A percentile compares a stretch with the other conserved stretches of the same genome.
phyloP scores from a whole-genome alignment of 1,139 yeast genomes.

The Saccharomyces hybrid region DNA sequence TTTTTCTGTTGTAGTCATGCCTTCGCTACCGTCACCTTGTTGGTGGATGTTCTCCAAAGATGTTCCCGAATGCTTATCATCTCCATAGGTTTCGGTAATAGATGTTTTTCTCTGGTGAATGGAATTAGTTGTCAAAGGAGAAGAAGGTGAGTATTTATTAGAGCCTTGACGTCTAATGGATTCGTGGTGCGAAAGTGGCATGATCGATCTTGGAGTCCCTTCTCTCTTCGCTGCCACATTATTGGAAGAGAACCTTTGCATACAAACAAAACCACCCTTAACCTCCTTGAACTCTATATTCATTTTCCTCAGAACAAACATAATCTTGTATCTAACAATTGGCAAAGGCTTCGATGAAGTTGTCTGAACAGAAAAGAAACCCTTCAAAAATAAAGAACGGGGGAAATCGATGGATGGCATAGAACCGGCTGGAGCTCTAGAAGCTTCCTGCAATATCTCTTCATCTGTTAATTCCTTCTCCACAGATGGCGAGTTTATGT shows the following conservation, averaged over 20 bases:
- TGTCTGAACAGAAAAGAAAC: slow-evolving; percentile 89
- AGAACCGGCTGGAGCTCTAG: slow-evolving; percentile 56
- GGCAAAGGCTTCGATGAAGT: slow-evolving; percentile 89
- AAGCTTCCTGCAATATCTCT: slow-evolving; percentile 56
- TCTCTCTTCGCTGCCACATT: not conserved
- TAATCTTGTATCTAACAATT: slow-evolving; percentile 75
- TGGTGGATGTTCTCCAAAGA: not conserved
- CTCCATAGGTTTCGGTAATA: not conserved
- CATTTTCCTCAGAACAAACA: slow-evolving; percentile 62
- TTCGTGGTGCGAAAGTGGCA: not conserved
- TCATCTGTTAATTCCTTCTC: slow-evolving; percentile 44
- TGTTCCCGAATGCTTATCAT: not conserved
- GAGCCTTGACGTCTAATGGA: not conserved
- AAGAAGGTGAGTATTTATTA: not conserved
- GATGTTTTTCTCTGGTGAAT: not conserved
- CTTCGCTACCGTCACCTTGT: not conserved
- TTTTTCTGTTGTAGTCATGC: not conserved
- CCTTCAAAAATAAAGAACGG: slow-evolving; percentile 79
- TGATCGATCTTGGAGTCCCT: not conserved
- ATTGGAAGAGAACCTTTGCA: slow-evolving; percentile 28
- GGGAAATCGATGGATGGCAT: slow-evolving; percentile 95
- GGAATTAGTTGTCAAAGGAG: not conserved
- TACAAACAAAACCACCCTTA: slow-evolving; percentile 86
- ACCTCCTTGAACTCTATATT: slow-evolving; percentile 82
- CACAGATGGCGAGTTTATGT: not conserved